These are phyloP conservation scores for Entomortierella lignicola DNA, from an alignment of 192 early-diverging fungal species.

Conservation along the genomic window DNA sequence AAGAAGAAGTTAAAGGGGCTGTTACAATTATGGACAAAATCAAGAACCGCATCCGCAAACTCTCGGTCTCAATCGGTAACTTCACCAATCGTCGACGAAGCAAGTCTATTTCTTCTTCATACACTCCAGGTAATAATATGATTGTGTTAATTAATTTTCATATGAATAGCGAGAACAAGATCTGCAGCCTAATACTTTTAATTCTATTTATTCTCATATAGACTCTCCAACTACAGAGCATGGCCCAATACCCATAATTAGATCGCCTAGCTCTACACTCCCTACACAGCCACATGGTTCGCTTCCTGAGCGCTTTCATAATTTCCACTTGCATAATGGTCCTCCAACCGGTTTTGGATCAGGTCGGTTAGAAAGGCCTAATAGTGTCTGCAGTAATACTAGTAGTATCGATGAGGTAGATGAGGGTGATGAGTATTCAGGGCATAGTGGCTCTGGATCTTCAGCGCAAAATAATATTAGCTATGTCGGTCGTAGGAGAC, in stretches of 20 bases:
- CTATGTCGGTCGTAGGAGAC: constrained; percentile 29
- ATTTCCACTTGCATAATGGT: constrained; percentile 20
- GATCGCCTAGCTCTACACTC: constrained; percentile 11
- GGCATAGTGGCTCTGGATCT: constrained; percentile 32
- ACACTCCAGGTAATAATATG: constrained; percentile 28
- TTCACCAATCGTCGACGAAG: constrained; percentile 49
- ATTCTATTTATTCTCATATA: background rate
- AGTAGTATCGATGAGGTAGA: constrained; percentile 46
- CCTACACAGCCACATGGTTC: constrained; percentile 17
- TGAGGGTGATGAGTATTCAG: constrained; percentile 26
- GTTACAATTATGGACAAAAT: constrained; percentile 72
- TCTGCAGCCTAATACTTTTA: background rate
- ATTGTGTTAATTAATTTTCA: background rate
- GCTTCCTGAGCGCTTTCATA: constrained; percentile 40
- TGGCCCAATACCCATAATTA: constrained; percentile 30
- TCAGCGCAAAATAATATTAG: constrained; percentile 28
- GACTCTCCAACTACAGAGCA: constrained; percentile 40
- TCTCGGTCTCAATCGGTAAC: constrained; percentile 57
- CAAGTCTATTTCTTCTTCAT: constrained; percentile 47
- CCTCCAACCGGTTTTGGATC: constrained; percentile 15
- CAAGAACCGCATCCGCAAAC: constrained; percentile 57
- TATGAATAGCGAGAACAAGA: background rate
- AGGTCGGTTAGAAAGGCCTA: constrained; percentile 27
- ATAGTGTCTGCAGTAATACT: constrained; percentile 44
- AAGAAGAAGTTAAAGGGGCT: constrained; percentile 83